Evolutionary conservation across 352 stramenopile genomes (phyloP).

Genomic region (Phytopythium montanum): DNA sequence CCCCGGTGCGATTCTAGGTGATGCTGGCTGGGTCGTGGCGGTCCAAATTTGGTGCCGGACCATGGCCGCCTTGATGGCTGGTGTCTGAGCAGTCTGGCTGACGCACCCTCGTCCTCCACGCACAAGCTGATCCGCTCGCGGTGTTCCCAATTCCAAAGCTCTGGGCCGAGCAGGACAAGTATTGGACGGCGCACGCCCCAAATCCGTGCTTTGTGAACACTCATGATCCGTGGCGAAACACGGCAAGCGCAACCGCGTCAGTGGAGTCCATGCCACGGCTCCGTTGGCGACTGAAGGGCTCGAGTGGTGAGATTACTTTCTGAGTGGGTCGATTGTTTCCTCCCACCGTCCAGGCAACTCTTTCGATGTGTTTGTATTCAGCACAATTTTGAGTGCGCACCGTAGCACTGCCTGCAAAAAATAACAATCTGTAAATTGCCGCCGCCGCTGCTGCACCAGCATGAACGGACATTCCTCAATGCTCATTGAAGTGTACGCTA

Average conservation of each 20-base stretch:
- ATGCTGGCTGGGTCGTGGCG: slow-evolving; percentile 2
- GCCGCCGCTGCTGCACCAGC: too few species aligned
- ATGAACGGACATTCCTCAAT: too few species aligned
- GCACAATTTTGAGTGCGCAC: neutral
- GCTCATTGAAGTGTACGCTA: too few species aligned
- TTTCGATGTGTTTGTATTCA: neutral
- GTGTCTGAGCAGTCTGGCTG: neutral
- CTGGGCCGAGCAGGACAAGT: too few species aligned
- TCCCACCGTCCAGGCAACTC: neutral
- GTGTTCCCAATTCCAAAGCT: too few species aligned
- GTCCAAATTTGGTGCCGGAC: neutral
- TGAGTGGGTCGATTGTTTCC: slow-evolving; percentile 1
- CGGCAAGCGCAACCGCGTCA: neutral
- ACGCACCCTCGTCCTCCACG: neutral
- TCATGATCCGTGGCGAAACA: too few species aligned
- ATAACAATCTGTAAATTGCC: neutral
- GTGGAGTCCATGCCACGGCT: neutral
- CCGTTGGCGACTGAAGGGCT: neutral
- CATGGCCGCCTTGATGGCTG: neutral
- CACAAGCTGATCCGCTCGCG: too few species aligned
- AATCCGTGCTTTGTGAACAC: too few species aligned
- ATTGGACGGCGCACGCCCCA: too few species aligned
- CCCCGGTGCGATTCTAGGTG: neutral
- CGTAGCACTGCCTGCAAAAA: neutral
- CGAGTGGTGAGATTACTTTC: neutral